Evolutionary conservation across 768 basidiomycete genomes (phyloP), one percentile per base, ranked within the genome.

Genomic region (Crassisporium funariophilum): DNA sequence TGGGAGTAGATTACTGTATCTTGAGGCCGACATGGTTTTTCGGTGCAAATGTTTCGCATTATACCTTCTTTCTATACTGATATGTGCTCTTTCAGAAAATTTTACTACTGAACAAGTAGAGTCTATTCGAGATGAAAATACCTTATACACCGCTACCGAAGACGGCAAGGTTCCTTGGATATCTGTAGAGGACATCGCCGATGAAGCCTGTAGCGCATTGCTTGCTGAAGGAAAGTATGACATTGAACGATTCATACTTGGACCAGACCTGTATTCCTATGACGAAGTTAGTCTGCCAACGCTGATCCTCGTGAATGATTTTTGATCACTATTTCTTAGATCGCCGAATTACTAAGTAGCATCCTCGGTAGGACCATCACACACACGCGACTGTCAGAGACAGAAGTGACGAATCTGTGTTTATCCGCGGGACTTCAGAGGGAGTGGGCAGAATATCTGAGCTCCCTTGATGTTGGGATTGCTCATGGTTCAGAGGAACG

Each of bases 1-100:
- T 57, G 19, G 64, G 61, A 1, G 59, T 69, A 2, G 68, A 73
- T 23, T 71, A 67, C 46, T 53, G 55, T 15, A 60, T 66, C 13
- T 36, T 75, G 12, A 55, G 70, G 1, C 71, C 72, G 1, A 67
- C 71, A 7, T 70, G 65, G 67, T 73, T 73, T 47, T 63, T 61
- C 19, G 68, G 72, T 70, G 35, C 7, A 61, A 46, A 20, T n/a
- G n/a, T 23, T 15, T 19, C 20, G 9, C 8, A 8, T 17, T 43
- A 16, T 12, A 19, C 20, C 1, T 2, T 10, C 17, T n/a, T 9
- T 21, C 19, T 24, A 10, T 33, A 35, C 5, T 16, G 11, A 35
- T n/a, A 11, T 16, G 3, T 6, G 5, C 9, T 33, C 15, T 24
- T 43, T 23, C 36, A 71, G 70, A 71, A 19, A 71, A 71, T 50